Percentiles rank a stretch among this genome's conserved stretches.
Evolutionary conservation across 495 filamentous ascomycete species (phyloP).

Genomic region (Astrocystis sublimbata): DNA sequence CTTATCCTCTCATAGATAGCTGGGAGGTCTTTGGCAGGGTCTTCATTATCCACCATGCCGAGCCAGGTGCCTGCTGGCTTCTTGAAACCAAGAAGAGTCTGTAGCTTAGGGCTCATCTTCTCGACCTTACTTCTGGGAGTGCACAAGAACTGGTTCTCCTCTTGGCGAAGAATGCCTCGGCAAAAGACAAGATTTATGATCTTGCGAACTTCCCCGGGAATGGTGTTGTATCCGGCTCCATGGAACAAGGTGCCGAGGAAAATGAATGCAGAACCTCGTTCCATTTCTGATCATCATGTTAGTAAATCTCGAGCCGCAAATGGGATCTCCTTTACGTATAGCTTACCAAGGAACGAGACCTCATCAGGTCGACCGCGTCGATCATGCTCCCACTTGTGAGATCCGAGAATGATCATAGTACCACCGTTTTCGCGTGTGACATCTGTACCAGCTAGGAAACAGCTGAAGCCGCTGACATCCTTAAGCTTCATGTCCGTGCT

Average conservation of each 20-base stretch:
- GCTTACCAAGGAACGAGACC: conserved; percentile 30
- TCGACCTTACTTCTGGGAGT: conserved; percentile 35
- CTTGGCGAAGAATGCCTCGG: conserved; percentile 32
- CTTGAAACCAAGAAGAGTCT: conserved; percentile 30
- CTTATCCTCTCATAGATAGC: neutral
- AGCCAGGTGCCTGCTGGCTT: conserved; percentile 1
- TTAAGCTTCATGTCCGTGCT: conserved; percentile 11
- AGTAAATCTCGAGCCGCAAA: neutral
- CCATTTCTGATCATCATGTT: conserved; percentile 21
- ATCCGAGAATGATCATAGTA: conserved; percentile 41
- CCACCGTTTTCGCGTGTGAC: conserved; percentile 40
- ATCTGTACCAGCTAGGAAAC: conserved; percentile 29
- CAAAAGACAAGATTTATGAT: conserved; percentile 37
- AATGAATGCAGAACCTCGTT: conserved; percentile 37
- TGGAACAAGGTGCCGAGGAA: conserved; percentile 38
- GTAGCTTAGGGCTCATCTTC: conserved; percentile 32
- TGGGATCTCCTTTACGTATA: neutral
- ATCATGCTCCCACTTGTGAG: conserved; percentile 38
- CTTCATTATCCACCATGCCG: conserved; percentile 10
- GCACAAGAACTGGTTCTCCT: conserved; percentile 43
- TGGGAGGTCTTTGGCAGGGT: conserved; percentile 6
- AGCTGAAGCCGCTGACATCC: conserved; percentile 14
- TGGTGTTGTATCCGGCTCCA: conserved; percentile 37
- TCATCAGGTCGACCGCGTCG: conserved; percentile 22
- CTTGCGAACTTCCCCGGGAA: conserved; percentile 26